Conservation (phyloP, 768 basidiomycete species). For the Paxillus ammoniavirescens region DNA sequence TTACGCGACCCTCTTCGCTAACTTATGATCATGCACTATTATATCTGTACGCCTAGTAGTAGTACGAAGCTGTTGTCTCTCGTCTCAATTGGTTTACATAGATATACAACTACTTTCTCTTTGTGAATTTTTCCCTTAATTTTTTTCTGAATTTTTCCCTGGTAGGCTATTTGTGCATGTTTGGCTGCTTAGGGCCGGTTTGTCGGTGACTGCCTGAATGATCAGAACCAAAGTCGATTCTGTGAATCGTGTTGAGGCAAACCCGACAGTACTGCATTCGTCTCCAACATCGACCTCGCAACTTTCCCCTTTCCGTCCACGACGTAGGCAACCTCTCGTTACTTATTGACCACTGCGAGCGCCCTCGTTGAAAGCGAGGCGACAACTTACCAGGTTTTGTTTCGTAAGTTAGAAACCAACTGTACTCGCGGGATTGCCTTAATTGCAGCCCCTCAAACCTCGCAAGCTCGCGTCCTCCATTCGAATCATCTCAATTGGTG, state of each 20-base stretch:
- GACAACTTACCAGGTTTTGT: slow-evolving; percentile 20
- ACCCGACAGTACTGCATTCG: slow-evolving; percentile 25
- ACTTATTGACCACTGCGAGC: background rate
- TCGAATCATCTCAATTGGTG: slow-evolving; percentile 18
- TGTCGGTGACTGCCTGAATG: slow-evolving; percentile 16
- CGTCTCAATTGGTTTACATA: background rate
- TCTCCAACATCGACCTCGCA: slow-evolving; percentile 26
- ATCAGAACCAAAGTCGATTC: slow-evolving; percentile 15
- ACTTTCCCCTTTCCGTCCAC: slow-evolving; percentile 5
- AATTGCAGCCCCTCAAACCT: slow-evolving; percentile 17
- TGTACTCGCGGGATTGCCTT: slow-evolving; percentile 29
- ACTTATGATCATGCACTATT: slow-evolving; percentile 23
- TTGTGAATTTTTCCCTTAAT: background rate
- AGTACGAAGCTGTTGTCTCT: slow-evolving; percentile 8
- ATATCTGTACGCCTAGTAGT: slow-evolving; percentile 26
- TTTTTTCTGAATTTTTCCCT: background rate
- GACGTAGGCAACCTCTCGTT: slow-evolving; percentile 19
- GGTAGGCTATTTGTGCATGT: slow-evolving; percentile 24
- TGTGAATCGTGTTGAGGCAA: slow-evolving; percentile 27
- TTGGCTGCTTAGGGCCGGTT: slow-evolving; percentile 36
- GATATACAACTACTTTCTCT: background rate
- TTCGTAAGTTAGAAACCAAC: slow-evolving; percentile 22
- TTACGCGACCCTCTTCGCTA: slow-evolving; percentile 19
- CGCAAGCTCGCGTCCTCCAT: slow-evolving; percentile 19
- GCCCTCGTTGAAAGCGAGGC: slow-evolving; percentile 1